Evolutionary conservation across 257 asterid genomes (phyloP).

Genomic region (Sherardia arvensis): DNA sequence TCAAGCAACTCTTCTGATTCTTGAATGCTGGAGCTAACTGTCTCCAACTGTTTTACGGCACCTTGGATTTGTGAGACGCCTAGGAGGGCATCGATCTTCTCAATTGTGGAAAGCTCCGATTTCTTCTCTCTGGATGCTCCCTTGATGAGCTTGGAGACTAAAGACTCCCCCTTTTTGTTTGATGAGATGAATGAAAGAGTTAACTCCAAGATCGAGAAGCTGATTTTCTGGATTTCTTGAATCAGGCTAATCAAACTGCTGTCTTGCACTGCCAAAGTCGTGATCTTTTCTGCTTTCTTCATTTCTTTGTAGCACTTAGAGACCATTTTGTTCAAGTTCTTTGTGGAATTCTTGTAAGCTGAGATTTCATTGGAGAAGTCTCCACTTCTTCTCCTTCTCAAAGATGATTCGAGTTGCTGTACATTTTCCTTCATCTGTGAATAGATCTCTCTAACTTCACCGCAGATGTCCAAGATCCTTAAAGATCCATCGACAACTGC

Average conservation of each 20-base stretch:
- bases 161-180: background rate
- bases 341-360: conserved; percentile 20
- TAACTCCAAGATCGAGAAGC: background rate
- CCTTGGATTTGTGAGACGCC: background rate
- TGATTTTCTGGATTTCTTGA: background rate
- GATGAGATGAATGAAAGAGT: background rate
- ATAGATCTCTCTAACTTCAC: background rate
- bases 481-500: conserved; percentile 19
- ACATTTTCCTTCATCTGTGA: background rate
- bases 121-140: background rate
- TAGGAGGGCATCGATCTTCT: background rate
- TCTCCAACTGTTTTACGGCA: background rate
- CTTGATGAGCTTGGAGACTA: background rate
- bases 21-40: conserved; percentile 8
- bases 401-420: background rate
- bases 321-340: conserved; percentile 14
- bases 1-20: conserved; percentile 12
- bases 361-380: conserved; percentile 9
- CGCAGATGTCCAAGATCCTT: conserved; percentile 1
- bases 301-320: conserved; percentile 20
- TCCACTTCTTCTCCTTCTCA: conserved; percentile 20
- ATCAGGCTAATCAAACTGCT: background rate
- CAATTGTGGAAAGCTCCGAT: background rate
- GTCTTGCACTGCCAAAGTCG: background rate
- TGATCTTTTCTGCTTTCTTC: conserved; percentile 6